Conservation (phyloP, 768 basidiomycete species). For the Boletellus emodensis region DNA sequence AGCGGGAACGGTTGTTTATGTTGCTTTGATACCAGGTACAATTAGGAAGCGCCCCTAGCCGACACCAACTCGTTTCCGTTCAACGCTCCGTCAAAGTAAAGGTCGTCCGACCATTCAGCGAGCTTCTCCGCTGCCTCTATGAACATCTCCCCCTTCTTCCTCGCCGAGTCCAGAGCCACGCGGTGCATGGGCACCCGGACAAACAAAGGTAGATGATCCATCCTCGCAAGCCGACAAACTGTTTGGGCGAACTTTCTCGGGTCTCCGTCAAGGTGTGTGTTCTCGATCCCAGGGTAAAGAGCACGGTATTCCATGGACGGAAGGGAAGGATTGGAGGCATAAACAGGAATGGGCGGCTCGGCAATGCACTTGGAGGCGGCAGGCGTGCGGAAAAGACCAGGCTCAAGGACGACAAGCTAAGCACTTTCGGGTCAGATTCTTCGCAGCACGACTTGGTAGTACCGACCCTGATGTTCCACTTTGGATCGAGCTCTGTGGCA, state of each 20-base stretch:
- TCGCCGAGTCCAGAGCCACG: conserved; percentile 19
- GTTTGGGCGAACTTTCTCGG: conserved; percentile 21
- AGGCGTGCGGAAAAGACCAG: conserved; percentile 25
- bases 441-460: too few relatives aligned
- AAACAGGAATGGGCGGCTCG: conserved; percentile 15
- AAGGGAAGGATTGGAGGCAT: conserved; percentile 25
- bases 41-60: background rate
- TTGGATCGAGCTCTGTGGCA: conserved; percentile 31
- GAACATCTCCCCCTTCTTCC: conserved; percentile 16
- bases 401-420: conserved; percentile 22
- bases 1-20: conserved; percentile 31
- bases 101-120: conserved; percentile 23
- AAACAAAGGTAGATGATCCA: conserved; percentile 15
- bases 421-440: background rate
- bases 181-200: conserved; percentile 22
- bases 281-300: conserved; percentile 13
- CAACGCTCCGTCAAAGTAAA: conserved; percentile 16
- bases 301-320: conserved; percentile 22
- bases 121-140: conserved; percentile 21
- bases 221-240: conserved; percentile 15
- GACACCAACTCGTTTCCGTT: background rate
- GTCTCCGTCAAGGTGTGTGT: conserved; percentile 23
- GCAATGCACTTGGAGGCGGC: conserved; percentile 3
- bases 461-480: conserved; percentile 35
- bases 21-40: conserved; percentile 32